Conservation (phyloP, 169 alveolate genomes). For the Cryptosporidium ubiquitum region DNA sequence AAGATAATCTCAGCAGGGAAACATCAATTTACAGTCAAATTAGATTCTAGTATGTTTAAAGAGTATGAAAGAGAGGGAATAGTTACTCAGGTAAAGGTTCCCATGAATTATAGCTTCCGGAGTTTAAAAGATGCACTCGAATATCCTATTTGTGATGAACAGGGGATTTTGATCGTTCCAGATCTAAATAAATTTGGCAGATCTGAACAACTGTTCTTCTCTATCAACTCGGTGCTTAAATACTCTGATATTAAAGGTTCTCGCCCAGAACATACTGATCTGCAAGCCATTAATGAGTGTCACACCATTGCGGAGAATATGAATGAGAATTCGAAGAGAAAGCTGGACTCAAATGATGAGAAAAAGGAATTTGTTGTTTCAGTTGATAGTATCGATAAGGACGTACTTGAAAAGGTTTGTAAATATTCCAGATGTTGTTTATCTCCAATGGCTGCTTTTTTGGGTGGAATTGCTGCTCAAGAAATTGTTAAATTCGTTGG, state of each 20-base stretch:
- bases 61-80: constrained; percentile 88
- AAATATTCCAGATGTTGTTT: constrained; percentile 84
- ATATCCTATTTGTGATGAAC: constrained; percentile 85
- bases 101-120: constrained; percentile 84
- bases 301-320: constrained; percentile 79
- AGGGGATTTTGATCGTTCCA: constrained; percentile 84
- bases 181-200: constrained; percentile 96
- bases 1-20: constrained; percentile 87
- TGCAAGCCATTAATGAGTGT: constrained; percentile 82
- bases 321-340: constrained; percentile 78
- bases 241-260: constrained; percentile 79
- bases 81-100: constrained; percentile 91
- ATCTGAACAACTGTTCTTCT: constrained; percentile 94
- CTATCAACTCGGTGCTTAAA: constrained; percentile 85
- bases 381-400: constrained; percentile 88
- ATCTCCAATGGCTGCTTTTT: constrained; percentile 95
- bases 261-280: constrained; percentile 82
- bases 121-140: constrained; percentile 41
- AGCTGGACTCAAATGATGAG: constrained; percentile 21
- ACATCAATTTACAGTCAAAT: constrained; percentile 88
- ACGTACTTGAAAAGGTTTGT: constrained; percentile 85
- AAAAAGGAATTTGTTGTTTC: constrained; percentile 64
- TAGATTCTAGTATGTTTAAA: constrained; percentile 87
- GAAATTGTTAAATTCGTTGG: constrained; percentile 98
- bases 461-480: constrained; percentile 98